These are phyloP conservation scores for Schwanniomyces occidentalis DNA, from an alignment of 805 yeast genomes.

Conservation along the genomic window DNA sequence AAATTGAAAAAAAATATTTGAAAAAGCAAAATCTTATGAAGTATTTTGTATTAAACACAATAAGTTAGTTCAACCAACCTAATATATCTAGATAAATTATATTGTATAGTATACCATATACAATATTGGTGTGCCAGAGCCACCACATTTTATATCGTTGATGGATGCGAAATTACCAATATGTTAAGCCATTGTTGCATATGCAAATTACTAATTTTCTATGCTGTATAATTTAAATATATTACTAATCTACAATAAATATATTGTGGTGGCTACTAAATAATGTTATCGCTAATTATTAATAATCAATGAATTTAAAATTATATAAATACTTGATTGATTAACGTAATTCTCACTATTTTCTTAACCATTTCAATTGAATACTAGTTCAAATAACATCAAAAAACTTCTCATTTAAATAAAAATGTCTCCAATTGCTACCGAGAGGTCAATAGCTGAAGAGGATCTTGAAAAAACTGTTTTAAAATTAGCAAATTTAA, in stretches of 20 bases:
- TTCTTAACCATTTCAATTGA: background rate
- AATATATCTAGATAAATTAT: too few species aligned
- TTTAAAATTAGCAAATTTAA: conserved; percentile 13
- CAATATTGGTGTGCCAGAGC: background rate
- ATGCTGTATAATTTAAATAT: too few species aligned
- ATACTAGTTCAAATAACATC: background rate
- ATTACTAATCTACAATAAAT: background rate
- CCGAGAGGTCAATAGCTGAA: conserved; percentile 2
- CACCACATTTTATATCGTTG: background rate
- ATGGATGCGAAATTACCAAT: background rate
- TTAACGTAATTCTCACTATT: background rate
- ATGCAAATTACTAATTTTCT: background rate
- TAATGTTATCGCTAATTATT: too few species aligned
- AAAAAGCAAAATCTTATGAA: background rate
- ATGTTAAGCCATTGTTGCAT: background rate
- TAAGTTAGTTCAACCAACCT: background rate
- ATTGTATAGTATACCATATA: background rate
- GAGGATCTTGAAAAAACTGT: conserved; percentile 15
- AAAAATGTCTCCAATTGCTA: conserved; percentile 2
- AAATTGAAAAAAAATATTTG: background rate
- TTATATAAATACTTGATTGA: background rate
- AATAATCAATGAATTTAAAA: too few species aligned
- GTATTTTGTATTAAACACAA: background rate
- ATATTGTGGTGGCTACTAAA: too few species aligned
- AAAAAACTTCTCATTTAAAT: background rate